These are phyloP conservation scores for Penicillium angulare DNA, from an alignment of 495 filamentous ascomycete genomes.

Conservation along the genomic window DNA sequence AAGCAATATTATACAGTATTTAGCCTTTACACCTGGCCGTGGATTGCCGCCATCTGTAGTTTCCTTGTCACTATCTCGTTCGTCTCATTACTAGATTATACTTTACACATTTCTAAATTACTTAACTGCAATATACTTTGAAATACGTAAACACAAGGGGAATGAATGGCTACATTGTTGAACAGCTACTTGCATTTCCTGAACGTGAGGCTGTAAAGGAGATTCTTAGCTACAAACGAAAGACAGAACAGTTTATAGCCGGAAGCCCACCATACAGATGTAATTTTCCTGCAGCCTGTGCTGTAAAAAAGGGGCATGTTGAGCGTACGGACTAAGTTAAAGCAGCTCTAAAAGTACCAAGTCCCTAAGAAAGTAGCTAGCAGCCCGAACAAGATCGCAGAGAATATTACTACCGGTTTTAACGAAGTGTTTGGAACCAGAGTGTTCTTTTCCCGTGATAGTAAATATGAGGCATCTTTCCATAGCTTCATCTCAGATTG, in stretches of 20 bases:
- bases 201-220: not conserved
- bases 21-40: too few species aligned
- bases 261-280: not conserved
- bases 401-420: not conserved
- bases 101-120: too few species aligned
- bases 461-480: constrained; percentile 1
- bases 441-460: not conserved
- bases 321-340: not conserved
- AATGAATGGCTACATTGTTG: not conserved
- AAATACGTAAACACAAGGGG: not conserved
- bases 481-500: constrained; percentile 2
- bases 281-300: not conserved
- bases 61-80: too few species aligned
- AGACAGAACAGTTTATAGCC: not conserved
- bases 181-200: not conserved
- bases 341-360: not conserved
- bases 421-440: constrained; percentile 1
- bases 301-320: not conserved
- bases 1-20: too few species aligned
- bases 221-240: constrained; percentile 1
- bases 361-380: constrained; percentile 1
- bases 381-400: constrained; percentile 1
- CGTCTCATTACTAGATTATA: too few species aligned
- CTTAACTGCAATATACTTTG: too few species aligned
- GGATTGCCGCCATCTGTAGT: too few species aligned